Base-by-base conservation (phyloP, 768 basidiomycete species). In the Lyophyllum semitale region DNA sequence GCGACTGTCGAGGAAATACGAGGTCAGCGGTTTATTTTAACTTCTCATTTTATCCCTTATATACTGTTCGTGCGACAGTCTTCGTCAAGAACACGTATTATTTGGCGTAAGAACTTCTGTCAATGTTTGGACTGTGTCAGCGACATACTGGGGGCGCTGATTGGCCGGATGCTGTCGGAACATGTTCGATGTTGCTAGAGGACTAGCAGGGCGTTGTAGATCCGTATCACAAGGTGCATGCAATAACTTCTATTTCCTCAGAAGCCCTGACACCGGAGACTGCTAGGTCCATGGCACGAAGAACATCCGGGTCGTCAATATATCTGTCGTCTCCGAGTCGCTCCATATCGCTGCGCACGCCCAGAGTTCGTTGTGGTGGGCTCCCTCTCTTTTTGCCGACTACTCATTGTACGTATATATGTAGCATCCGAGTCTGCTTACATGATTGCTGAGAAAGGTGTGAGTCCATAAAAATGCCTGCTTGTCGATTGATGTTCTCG, bases 301-400 rank as follows among this genome's bases (percentile, higher is more conserved):
- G 43, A 84, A 84, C 56, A 51, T 85, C n/a, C 76, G 84, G 7
- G 74, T 85, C 5, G 80, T 73, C 9, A 82, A 84, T 60, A 50
- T 84, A n/a, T 82, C 81, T 4, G 69, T 84, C 47, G 63, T 83
- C 7, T 83, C 84, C 2, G n/a, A n/a, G n/a, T n/a, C n/a, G n/a
- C 63, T 84, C 48, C 82, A 81, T 42, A 67, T 83, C 48, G 73
- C 73, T 6, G 72, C 76, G 3, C 81, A 83, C 58, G 67, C 79
- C 3, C 76, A 79, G 68, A 58, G 80, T 79, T 41, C 22, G 67
- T 44, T 15, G 50, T 33, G 2, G 27, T 23, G 23, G 42, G 57
- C 11, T 48, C 26, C 32, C 33, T 15, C 41, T 37, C 1, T 50
- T 18, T 1, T n/a, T n/a, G n/a, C n/a, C n/a, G n/a, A n/a, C n/a